A percentile compares a stretch with the other conserved stretches of the same genome.
Evolutionary conservation across 768 basidiomycete species (phyloP).

Genomic region (Suillus occidentalis): DNA sequence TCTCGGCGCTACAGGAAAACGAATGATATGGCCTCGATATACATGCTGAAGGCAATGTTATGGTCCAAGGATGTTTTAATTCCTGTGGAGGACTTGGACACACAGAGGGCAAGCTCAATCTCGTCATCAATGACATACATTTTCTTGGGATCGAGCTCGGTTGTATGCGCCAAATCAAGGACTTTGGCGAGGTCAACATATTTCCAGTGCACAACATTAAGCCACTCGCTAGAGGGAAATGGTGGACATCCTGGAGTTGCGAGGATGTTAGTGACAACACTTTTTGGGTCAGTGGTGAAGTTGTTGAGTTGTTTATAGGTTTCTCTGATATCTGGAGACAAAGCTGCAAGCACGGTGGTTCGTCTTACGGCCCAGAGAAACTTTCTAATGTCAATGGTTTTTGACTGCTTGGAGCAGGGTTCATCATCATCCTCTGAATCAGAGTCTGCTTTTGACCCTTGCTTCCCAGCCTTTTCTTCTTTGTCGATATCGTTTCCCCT

Average conservation of each 20-base stretch:
- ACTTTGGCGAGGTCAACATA: constrained; percentile 13
- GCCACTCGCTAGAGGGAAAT: constrained; percentile 13
- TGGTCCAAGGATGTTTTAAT: background rate
- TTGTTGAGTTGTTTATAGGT: constrained; percentile 1
- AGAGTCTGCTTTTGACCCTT: too few species aligned
- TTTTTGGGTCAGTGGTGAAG: constrained; percentile 3
- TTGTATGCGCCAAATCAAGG: constrained; percentile 4
- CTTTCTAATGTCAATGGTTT: too few species aligned
- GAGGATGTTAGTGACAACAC: background rate
- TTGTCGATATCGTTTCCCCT: too few species aligned
- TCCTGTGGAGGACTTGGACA: background rate
- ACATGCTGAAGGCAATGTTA: background rate
- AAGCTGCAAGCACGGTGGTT: background rate
- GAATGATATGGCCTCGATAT: background rate
- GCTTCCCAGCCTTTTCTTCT: too few species aligned
- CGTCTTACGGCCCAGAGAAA: too few species aligned
- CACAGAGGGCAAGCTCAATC: constrained; percentile 5
- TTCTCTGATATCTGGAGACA: background rate
- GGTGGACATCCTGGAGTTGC: background rate
- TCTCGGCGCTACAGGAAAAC: background rate
- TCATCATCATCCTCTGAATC: too few species aligned
- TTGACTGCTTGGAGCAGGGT: too few species aligned
- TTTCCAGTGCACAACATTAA: constrained; percentile 8
- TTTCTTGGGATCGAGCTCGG: constrained; percentile 6
- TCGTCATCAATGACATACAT: constrained; percentile 6